Evolutionary conservation across 176 grass and related monocot species (phyloP), one percentile per base, ranked within the genome.

Genomic region (Carex littledalei): DNA sequence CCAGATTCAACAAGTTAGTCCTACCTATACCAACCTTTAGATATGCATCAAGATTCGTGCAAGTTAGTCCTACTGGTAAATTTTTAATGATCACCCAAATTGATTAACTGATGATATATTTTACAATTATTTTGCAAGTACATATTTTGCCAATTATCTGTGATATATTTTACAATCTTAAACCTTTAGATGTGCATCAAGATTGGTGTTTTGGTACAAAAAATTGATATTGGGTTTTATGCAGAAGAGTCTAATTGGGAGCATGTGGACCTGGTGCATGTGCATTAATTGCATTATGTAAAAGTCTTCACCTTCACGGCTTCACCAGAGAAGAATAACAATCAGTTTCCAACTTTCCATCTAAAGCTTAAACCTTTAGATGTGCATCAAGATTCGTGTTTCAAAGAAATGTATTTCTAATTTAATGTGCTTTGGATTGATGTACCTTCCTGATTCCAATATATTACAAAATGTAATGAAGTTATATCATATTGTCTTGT

Each of bases 171-270:
- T 35, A 35, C 34, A 35, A 39, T 39, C 37, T 39, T 39, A 39
- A 6, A 39, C 37, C 37, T 39, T 39, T 39, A 39, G 37, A 39
- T 39, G 37, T 39, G 37, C 37, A 39, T 39, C 37, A 39, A 35
- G 3, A 35, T 35, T 35, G 0, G 34, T 35, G 34, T 4, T 35
- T 35, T 35, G 34, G 34, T 4, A 35, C 34, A 35, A 35, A 59
- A 75, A 52, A 26, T 53, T 75, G 47, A 75, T 75, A 15, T 52
- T 75, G 52, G 20, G 10, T 45, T 65, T 47, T 61, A 49, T 65
- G 55, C 79, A 82, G 79, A 82, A 64, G 59, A 82, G n/a, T 34
- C 20, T 82, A 29, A 61, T 82, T 43, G 39, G 18, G 20, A 82
- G 41, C 79, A 45, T 82, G n/a, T 45, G 79, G 56, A 47, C 59